Conservation (phyloP, 1,284 basidiomycete genomes). For the Ceratobasidium sp. region DNA sequence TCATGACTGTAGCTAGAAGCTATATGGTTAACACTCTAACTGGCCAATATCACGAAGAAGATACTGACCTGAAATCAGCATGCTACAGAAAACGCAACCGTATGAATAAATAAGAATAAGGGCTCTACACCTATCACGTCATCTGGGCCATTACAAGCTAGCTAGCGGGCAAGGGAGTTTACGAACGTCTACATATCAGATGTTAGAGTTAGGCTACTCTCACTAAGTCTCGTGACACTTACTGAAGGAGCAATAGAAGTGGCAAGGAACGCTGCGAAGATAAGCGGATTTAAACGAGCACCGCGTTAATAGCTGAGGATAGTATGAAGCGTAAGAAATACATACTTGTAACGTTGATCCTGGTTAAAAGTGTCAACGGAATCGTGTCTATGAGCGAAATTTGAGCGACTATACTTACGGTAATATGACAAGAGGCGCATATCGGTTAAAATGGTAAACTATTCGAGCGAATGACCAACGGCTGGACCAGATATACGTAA, state of each 20-base stretch:
- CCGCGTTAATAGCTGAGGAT: no score
- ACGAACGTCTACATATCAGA: not conserved
- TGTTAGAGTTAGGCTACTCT: not conserved
- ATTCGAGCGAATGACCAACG: slow-evolving; percentile 26
- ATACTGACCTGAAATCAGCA: not conserved
- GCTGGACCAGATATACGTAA: slow-evolving; percentile 18
- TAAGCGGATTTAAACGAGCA: no score
- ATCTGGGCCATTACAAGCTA: no score
- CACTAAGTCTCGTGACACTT: not conserved
- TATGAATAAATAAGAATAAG: not conserved
- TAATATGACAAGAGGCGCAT: not conserved
- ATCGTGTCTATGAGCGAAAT: not conserved
- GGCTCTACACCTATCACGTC: slow-evolving; percentile 5
- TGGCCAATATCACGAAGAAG: no score
- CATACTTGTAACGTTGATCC: not conserved
- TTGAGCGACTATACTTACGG: not conserved
- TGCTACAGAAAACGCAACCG: not conserved
- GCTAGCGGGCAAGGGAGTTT: not conserved
- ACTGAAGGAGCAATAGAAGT: slow-evolving; percentile 9
- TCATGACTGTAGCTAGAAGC: not conserved
- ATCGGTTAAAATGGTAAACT: slow-evolving; percentile 25
- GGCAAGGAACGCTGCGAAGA: slow-evolving; percentile 14
- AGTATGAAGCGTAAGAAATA: no score
- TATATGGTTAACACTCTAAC: no score
- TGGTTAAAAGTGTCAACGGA: not conserved